These are phyloP conservation scores for Wickerhamiella sergipiensis DNA, from an alignment of 805 yeast species.

Conservation along the genomic window DNA sequence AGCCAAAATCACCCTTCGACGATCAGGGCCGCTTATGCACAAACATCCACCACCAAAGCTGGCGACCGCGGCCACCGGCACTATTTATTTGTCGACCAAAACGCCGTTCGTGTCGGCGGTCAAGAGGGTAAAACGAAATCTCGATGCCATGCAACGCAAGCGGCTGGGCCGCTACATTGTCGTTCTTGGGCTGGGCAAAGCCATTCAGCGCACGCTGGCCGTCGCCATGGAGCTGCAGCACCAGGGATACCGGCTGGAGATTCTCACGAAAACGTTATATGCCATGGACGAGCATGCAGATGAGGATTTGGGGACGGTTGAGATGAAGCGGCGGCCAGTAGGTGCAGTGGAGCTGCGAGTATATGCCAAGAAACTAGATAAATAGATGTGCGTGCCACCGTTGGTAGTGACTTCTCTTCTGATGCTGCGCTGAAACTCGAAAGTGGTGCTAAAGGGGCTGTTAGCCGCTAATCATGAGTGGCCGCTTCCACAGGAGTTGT, in stretches of 20 bases:
- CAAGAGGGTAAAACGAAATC: slow-evolving; percentile 44
- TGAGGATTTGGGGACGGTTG: slow-evolving; percentile 22
- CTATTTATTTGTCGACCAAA: slow-evolving; percentile 41
- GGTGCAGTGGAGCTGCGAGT: slow-evolving; percentile 34
- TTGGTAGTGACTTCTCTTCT: no score
- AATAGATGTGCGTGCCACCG: no score
- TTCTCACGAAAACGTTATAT: slow-evolving; percentile 48
- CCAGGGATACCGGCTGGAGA: slow-evolving; percentile 38
- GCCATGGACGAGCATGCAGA: slow-evolving; percentile 55
- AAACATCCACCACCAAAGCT: slow-evolving; percentile 26
- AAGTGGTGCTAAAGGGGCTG: no score
- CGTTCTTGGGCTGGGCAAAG: slow-evolving; percentile 64
- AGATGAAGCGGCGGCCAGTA: slow-evolving; percentile 26
- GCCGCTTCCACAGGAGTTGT: no score
- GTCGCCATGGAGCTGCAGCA: slow-evolving; percentile 47
- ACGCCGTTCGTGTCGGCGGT: slow-evolving; percentile 67
- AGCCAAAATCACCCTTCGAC: no score
- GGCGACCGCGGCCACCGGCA: slow-evolving; percentile 31
- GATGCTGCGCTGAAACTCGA: no score
- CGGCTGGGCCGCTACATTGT: slow-evolving; percentile 35
- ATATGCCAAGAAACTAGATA: slow-evolving; percentile 8
- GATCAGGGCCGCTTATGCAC: neutral
- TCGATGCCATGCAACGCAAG: slow-evolving; percentile 34
- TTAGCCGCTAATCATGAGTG: no score
- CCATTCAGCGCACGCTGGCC: slow-evolving; percentile 49